Evolutionary conservation across 805 yeast species (phyloP).

Genomic region (Ogataea trehalophila): DNA sequence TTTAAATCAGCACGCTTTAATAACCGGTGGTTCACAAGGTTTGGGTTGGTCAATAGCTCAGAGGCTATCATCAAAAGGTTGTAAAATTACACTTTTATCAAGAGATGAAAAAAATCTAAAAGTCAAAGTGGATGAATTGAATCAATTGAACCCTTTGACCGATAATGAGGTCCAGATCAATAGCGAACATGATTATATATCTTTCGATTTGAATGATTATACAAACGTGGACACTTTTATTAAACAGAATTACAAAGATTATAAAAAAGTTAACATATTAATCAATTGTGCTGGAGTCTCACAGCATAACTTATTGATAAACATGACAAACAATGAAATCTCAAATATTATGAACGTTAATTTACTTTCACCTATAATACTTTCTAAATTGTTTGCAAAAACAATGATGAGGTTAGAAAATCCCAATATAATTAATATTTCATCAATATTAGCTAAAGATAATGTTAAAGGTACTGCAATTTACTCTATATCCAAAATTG

Average conservation of each 20-base stretch:
- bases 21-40: constrained; percentile 72
- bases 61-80: constrained; percentile 46
- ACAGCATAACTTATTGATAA: constrained; percentile 46
- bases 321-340: constrained; percentile 39
- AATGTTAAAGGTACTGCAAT: constrained; percentile 53
- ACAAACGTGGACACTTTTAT: constrained; percentile 8
- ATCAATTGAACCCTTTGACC: constrained; percentile 10
- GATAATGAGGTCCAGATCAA: background rate
- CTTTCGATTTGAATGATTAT: constrained; percentile 30
- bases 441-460: constrained; percentile 55
- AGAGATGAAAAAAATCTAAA: constrained; percentile 37
- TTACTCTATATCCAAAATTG: constrained; percentile 70
- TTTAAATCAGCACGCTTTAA: constrained; percentile 34
- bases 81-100: constrained; percentile 46
- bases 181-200: constrained; percentile 29
- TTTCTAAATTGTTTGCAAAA: constrained; percentile 48
- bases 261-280: constrained; percentile 39
- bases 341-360: constrained; percentile 47
- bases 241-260: constrained; percentile 19
- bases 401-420: constrained; percentile 40
- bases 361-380: constrained; percentile 54
- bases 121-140: constrained; percentile 18
- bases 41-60: constrained; percentile 56
- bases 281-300: constrained; percentile 68
- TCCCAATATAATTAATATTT: constrained; percentile 51